These are phyloP conservation scores for Theileria parva DNA, from an alignment of 169 alveolate species.

Conservation along the genomic window DNA sequence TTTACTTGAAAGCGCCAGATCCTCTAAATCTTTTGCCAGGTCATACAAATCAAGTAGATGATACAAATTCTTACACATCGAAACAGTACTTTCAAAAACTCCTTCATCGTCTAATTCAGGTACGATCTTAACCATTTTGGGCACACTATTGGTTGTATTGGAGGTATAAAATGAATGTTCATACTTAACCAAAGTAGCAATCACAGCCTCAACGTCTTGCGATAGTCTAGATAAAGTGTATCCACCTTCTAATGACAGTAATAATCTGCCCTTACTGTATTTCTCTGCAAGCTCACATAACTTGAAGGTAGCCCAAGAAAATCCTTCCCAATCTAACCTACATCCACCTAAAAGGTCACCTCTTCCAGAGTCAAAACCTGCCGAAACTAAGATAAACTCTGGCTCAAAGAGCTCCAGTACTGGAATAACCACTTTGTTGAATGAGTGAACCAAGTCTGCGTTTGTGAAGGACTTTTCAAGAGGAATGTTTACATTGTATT, in stretches of 20 bases:
- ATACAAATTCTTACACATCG: constrained; percentile 5
- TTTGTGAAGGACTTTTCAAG: constrained; percentile 65
- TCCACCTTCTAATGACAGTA: constrained; percentile 92
- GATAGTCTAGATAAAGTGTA: constrained; percentile 74
- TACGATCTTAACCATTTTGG: neutral
- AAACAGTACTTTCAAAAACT: constrained; percentile 1
- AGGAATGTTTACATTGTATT: constrained; percentile 70
- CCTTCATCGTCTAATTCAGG: neutral
- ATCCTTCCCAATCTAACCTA: constrained; percentile 81
- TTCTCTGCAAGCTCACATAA: constrained; percentile 85
- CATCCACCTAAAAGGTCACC: constrained; percentile 81
- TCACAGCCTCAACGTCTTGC: constrained; percentile 55
- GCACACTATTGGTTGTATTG: neutral
- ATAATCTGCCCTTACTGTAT: constrained; percentile 85
- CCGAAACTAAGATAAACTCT: constrained; percentile 90
- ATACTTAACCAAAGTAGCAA: constrained; percentile 55
- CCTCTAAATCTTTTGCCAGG: neutral
- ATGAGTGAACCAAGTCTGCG: constrained; percentile 69
- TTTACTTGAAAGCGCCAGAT: neutral
- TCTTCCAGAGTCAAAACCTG: constrained; percentile 93
- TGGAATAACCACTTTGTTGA: constrained; percentile 79
- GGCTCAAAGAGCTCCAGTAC: constrained; percentile 87
- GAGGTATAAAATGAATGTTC: constrained; percentile 13
- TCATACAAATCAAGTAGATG: constrained; percentile 9
- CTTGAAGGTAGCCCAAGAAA: constrained; percentile 86